Evolutionary conservation across 2,329 filamentous ascomycete genomes (phyloP), one percentile per base, ranked within the genome.

Genomic region (Talaromyces sp.): DNA sequence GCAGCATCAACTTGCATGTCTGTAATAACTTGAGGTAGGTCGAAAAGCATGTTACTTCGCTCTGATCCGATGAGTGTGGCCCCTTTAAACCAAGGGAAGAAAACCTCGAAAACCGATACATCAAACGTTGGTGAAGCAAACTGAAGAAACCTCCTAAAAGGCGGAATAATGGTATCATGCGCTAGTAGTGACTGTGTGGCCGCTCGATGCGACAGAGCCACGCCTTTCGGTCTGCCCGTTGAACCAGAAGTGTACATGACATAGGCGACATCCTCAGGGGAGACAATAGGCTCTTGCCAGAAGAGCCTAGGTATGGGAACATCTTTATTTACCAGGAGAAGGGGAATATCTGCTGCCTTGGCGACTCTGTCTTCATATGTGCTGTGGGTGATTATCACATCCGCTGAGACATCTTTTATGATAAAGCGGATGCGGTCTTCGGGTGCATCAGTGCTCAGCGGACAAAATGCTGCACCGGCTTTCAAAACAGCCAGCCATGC

Each of bases 191-290:
- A 92, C 75, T 97, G 93, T 0, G 91, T 90, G 8, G 85, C 92
- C 16, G 93, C 91, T 33, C 82, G 79, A 77, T 97, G 93, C 35
- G 92, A 92, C 35, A 97, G 83, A 2, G 86, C 85, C 27, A 97
- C 93, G 0, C 93, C 93, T 79, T 97, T 97, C 0, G 93, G 93
- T 4, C 88, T 87, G 13, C 93, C 93, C 0, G 93, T 97, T 5
- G 92, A 96, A 3, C 93, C 93, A 54, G 92, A 96, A 0, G 93
- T 97, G 75, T 96, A 97, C 87, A 97, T 93, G 66, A 97, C 86
- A 79, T 97, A 97, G 27, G 93, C 92, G 27, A 93, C 61, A 64
- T 72, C 67, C 8, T 70, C 67, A 16, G 71, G 54, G 75, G 66
- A 84, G 33, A 54, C 58, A 16, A 59, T 16, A 35, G 57, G 57